phyloP scores from a whole-genome alignment of 768 basidiomycete species.

The Naganishia randhawae region DNA sequence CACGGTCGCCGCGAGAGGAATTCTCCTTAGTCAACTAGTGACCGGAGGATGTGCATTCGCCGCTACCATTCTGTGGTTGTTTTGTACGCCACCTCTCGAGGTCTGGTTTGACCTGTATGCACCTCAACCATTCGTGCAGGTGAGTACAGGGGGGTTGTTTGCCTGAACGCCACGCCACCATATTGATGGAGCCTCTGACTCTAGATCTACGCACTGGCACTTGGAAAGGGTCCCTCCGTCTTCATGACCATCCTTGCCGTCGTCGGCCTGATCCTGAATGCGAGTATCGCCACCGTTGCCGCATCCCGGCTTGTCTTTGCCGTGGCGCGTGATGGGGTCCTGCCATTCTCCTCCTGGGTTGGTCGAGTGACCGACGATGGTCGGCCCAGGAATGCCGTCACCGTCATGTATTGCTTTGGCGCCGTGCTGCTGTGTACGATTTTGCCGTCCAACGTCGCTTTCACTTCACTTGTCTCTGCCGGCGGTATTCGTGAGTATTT shows the following conservation, averaged over 20 bases:
- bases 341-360: slow-evolving; percentile 80
- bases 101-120: slow-evolving; percentile 70
- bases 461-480: slow-evolving; percentile 83
- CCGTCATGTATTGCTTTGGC: slow-evolving; percentile 77
- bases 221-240: slow-evolving; percentile 72
- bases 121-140: slow-evolving; percentile 84
- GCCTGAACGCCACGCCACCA: no score
- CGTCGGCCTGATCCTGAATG: slow-evolving; percentile 81
- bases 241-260: slow-evolving; percentile 85
- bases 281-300: slow-evolving; percentile 80
- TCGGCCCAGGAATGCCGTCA: slow-evolving; percentile 79
- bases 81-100: slow-evolving; percentile 76
- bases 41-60: slow-evolving; percentile 76
- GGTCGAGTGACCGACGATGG: slow-evolving; percentile 65
- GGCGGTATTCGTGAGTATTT: slow-evolving; percentile 60
- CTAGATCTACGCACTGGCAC: slow-evolving; percentile 68
- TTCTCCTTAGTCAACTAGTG: slow-evolving; percentile 70
- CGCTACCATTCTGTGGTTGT: slow-evolving; percentile 74
- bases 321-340: slow-evolving; percentile 87
- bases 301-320: slow-evolving; percentile 84
- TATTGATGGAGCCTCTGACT: no score
- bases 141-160: neutral
- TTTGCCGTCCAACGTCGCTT: slow-evolving; percentile 83
- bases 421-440: slow-evolving; percentile 77
- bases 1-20: slow-evolving; percentile 74